Conservation (phyloP, 176 grass and related monocot species). For the Oryza glumipatula region DNA sequence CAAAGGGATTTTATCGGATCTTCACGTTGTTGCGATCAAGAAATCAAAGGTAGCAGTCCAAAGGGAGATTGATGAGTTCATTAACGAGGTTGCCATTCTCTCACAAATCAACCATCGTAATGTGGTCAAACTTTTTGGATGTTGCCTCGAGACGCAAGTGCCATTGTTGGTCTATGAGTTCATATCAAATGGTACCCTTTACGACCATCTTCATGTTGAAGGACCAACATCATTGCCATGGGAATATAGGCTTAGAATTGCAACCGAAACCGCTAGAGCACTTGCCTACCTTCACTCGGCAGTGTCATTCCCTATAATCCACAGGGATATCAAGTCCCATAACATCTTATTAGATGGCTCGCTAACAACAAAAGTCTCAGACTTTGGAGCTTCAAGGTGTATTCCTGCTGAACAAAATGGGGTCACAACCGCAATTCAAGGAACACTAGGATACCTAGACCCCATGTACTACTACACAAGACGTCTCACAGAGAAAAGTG, state of each 20-base stretch:
- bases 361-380: background rate
- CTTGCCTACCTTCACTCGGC: background rate
- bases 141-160: constrained; percentile 19
- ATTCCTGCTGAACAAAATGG: background rate
- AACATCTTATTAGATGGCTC: background rate
- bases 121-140: constrained; percentile 23
- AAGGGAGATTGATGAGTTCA: constrained; percentile 15
- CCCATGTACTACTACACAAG: background rate
- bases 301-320: background rate
- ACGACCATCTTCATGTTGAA: background rate
- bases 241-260: background rate
- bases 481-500: background rate
- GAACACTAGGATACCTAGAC: background rate
- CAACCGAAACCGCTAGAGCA: background rate
- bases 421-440: background rate
- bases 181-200: background rate
- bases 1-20: background rate
- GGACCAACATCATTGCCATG: background rate
- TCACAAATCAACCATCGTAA: constrained; percentile 11
- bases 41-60: background rate
- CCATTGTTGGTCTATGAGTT: constrained; percentile 11
- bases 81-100: background rate
- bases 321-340: background rate
- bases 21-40: background rate
- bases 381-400: constrained; percentile 1